Evolutionary conservation across 2,329 filamentous ascomycete species (phyloP).

Genomic region (Incumbomyces delicatus): DNA sequence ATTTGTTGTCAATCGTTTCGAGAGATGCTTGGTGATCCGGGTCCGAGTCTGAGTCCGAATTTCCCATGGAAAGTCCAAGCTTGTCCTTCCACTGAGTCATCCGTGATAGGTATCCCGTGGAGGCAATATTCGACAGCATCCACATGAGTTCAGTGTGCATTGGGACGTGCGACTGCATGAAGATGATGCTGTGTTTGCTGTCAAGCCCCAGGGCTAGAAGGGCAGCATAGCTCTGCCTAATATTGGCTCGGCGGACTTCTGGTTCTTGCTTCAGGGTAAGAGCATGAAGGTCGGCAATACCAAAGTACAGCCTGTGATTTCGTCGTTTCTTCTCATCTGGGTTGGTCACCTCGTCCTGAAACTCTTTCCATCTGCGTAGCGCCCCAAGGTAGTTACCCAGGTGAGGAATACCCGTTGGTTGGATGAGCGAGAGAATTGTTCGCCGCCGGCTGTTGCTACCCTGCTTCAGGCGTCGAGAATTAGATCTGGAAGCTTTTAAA

Average conservation of each 20-base stretch:
- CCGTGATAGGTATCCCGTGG: conserved; percentile 85
- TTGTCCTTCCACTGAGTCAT: conserved; percentile 98
- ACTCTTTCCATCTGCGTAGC: conserved; percentile 69
- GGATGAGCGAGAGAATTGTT: conserved; percentile 88
- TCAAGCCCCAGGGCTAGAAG: conserved; percentile 77
- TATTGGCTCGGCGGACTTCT: conserved; percentile 50
- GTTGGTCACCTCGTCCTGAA: conserved; percentile 61
- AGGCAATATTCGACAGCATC: conserved; percentile 86
- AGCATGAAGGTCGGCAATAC: conserved; percentile 86
- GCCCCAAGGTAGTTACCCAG: conserved; percentile 93
- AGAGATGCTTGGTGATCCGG: conserved; percentile 49
- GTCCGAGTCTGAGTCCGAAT: conserved; percentile 59
- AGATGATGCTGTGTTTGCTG: conserved; percentile 65
- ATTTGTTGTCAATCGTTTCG: conserved; percentile 43
- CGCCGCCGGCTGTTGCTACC: background rate
- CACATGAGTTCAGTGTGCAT: conserved; percentile 90
- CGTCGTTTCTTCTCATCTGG: conserved; percentile 14
- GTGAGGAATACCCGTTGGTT: conserved; percentile 89
- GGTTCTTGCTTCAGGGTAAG: conserved; percentile 69
- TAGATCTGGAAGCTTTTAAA: background rate
- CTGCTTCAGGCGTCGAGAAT: background rate
- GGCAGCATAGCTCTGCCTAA: conserved; percentile 66
- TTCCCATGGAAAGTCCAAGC: background rate
- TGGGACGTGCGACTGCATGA: conserved; percentile 68
- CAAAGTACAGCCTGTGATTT: conserved; percentile 54